Percentiles rank a stretch among this genome's conserved stretches.
These are phyloP conservation scores for Scutellaria minor DNA, from an alignment of 257 asterid genomes.

Conservation along the genomic window DNA sequence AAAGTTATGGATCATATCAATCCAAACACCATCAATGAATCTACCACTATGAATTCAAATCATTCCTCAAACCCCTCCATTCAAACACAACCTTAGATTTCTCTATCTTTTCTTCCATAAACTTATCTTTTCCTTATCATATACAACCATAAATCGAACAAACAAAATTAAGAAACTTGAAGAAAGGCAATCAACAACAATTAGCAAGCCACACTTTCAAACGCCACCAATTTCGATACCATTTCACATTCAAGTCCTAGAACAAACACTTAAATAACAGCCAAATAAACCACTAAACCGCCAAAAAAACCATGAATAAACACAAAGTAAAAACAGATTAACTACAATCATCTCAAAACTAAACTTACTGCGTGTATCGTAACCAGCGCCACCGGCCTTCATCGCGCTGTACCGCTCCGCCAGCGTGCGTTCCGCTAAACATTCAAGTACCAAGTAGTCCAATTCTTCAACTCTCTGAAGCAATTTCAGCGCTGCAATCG, in stretches of 20 bases:
- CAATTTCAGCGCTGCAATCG: conserved; percentile 84
- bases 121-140: neutral
- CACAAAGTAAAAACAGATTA: conserved; percentile 12
- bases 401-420: conserved; percentile 77
- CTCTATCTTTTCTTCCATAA: neutral
- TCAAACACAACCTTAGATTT: neutral
- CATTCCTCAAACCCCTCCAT: too few relatives aligned
- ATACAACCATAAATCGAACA: neutral
- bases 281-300: conserved; percentile 8
- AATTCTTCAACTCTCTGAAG: conserved; percentile 76
- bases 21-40: too few relatives aligned
- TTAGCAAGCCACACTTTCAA: neutral
- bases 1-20: too few relatives aligned
- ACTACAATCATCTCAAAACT: neutral
- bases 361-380: conserved; percentile 90
- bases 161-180: conserved; percentile 15
- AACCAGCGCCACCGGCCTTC: conserved; percentile 79
- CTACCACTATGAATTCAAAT: too few relatives aligned
- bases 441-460: conserved; percentile 88
- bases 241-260: conserved; percentile 10
- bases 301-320: neutral
- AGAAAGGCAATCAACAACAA: neutral
- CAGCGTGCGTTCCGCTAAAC: conserved; percentile 98
- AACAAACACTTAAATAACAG: neutral
- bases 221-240: conserved; percentile 5